phyloP scores from a whole-genome alignment of 2,329 filamentous ascomycete species.

The Dryadomyces sulphureus region DNA sequence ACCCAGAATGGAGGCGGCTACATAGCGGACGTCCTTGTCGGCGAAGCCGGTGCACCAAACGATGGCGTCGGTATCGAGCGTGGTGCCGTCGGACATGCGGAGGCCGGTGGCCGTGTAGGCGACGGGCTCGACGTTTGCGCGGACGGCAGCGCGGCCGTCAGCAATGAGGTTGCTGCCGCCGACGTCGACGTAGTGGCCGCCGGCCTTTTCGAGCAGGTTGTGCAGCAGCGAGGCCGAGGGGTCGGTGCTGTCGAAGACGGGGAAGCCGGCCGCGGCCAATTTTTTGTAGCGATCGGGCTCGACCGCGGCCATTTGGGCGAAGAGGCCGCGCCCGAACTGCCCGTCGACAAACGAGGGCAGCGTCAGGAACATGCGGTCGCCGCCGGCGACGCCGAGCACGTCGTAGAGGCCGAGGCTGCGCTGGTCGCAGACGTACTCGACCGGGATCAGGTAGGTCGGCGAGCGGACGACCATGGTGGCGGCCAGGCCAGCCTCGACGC shows the following conservation, averaged over 20 bases:
- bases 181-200: constrained; percentile 3
- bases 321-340: neutral
- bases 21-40: constrained; percentile 2
- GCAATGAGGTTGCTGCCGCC: neutral
- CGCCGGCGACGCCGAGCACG: neutral
- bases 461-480: constrained; percentile 3
- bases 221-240: neutral
- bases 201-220: constrained; percentile 1
- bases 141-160: neutral
- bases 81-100: constrained; percentile 16
- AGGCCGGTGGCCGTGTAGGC: constrained; percentile 1
- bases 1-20: neutral
- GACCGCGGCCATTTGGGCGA: neutral
- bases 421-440: constrained; percentile 1
- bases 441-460: neutral
- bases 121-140: neutral
- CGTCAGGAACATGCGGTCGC: constrained; percentile 1
- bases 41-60: constrained; percentile 26
- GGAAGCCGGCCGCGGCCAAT: constrained; percentile 1
- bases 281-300: constrained; percentile 2
- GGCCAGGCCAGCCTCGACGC: neutral
- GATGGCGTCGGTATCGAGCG: constrained; percentile 20
- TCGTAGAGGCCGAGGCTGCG: constrained; percentile 3
- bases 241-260: neutral
- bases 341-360: constrained; percentile 1